These are phyloP conservation scores for Candida sp. DNA, from an alignment of 1,139 yeast genomes.

Conservation along the genomic window DNA sequence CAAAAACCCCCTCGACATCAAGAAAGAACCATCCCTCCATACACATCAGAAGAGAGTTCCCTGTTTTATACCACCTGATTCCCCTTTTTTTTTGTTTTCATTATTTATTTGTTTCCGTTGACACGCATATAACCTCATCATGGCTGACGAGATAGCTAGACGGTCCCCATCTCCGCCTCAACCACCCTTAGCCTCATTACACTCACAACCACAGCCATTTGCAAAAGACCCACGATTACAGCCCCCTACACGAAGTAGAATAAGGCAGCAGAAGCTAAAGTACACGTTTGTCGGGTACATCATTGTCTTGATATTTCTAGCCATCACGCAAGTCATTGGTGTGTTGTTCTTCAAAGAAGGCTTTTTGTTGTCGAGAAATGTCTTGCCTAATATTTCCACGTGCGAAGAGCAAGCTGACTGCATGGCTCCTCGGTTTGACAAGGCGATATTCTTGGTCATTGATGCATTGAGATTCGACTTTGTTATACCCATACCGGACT, in stretches of 20 bases:
- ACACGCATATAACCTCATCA: background rate
- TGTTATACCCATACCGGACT: constrained; percentile 66
- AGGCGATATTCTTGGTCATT: constrained; percentile 77
- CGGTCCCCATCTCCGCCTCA: background rate
- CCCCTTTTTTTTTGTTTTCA: background rate
- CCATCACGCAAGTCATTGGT: constrained; percentile 63
- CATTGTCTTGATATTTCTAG: constrained; percentile 56
- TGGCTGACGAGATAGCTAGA: background rate
- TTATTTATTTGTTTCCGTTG: background rate
- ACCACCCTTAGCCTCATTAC: background rate
- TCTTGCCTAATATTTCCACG: constrained; percentile 58
- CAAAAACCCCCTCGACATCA: background rate
- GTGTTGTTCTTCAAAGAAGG: constrained; percentile 84
- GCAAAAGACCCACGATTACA: constrained; percentile 14
- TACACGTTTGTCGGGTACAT: constrained; percentile 54
- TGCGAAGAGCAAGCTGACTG: constrained; percentile 24
- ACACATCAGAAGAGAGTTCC: background rate
- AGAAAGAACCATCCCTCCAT: background rate
- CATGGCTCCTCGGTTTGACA: constrained; percentile 52
- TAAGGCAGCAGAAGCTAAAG: constrained; percentile 50
- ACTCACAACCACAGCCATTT: background rate
- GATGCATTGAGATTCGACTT: constrained; percentile 96
- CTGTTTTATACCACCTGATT: background rate
- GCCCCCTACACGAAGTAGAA: constrained; percentile 34
- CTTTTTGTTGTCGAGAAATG: constrained; percentile 82